Evolutionary conservation across 164 flowering plant genomes (phyloP).

Genomic region (Santalum album): DNA sequence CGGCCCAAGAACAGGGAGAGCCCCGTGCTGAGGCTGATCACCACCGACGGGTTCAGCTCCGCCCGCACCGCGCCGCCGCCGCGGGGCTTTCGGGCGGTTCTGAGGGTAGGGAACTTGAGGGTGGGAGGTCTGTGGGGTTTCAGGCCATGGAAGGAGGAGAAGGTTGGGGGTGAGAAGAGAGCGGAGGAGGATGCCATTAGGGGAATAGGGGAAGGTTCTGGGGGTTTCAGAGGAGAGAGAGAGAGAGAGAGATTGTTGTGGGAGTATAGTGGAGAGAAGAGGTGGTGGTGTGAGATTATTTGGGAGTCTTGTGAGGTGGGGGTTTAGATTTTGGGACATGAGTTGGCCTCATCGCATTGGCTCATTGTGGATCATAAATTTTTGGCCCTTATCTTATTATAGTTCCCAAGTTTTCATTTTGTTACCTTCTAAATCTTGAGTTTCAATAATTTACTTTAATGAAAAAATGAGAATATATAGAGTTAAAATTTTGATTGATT

Average conservation of each 20-base stretch:
- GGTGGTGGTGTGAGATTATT: background rate
- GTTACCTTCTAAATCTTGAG: too few species aligned
- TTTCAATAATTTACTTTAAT: too few species aligned
- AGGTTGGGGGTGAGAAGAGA: slow-evolving; percentile 36
- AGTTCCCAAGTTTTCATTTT: too few species aligned
- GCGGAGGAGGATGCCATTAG: slow-evolving; percentile 33
- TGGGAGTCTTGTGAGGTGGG: slow-evolving; percentile 27
- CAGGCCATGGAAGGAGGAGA: slow-evolving; percentile 56
- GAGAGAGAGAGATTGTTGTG: background rate
- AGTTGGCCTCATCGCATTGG: slow-evolving; percentile 44
- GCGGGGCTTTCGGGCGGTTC: background rate
- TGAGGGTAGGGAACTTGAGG: slow-evolving; percentile 7
- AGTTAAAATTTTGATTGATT: too few species aligned
- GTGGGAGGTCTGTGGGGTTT: slow-evolving; percentile 34
- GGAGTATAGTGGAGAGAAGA: background rate
- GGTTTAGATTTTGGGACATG: slow-evolving; percentile 26
- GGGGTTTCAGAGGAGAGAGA: background rate
- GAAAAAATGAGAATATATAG: too few species aligned
- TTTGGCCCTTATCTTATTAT: too few species aligned
- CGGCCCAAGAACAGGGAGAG: slow-evolving; percentile 88
- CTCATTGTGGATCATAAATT: slow-evolving; percentile 36
- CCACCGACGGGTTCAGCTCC: slow-evolving; percentile 64
- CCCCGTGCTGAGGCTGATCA: slow-evolving; percentile 94
- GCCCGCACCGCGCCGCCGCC: slow-evolving; percentile 16
- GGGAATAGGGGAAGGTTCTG: background rate